Percentiles rank a stretch among this genome's conserved stretches.
phyloP scores from a whole-genome alignment of 23 red algal species.

The Gracilaria gracilis region DNA sequence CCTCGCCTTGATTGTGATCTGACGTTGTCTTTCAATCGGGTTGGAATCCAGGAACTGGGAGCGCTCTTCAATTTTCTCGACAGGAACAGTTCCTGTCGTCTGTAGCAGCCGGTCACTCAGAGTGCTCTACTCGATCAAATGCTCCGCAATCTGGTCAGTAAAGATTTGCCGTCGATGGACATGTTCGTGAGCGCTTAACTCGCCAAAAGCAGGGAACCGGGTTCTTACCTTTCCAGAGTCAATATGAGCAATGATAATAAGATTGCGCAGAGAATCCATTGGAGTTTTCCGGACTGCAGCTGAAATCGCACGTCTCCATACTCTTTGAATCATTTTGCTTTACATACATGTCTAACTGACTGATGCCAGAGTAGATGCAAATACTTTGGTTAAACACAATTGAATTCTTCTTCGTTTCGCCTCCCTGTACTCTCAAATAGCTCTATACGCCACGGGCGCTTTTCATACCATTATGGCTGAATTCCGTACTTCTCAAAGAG shows the following conservation, averaged over 20 bases:
- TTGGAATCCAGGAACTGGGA: conserved; percentile 90
- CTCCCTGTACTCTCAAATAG: too few species aligned
- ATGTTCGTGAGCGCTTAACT: not conserved
- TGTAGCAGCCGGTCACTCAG: conserved; percentile 69
- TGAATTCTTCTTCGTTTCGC: not conserved
- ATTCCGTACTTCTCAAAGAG: too few species aligned
- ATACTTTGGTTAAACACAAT: not conserved
- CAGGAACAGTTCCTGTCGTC: conserved; percentile 80
- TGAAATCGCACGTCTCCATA: conserved; percentile 25
- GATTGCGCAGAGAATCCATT: conserved; percentile 66
- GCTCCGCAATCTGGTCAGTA: not conserved
- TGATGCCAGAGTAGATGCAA: not conserved
- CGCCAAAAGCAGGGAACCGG: not conserved
- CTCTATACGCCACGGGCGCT: not conserved
- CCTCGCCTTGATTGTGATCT: conserved; percentile 93
- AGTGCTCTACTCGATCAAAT: conserved; percentile 43
- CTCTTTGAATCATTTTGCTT: not conserved
- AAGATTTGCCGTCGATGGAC: not conserved
- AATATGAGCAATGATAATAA: conserved; percentile 92
- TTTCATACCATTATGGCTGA: not conserved
- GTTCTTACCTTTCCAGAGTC: conserved; percentile 85
- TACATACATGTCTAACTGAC: not conserved
- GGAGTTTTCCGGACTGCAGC: not conserved
- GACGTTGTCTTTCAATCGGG: conserved; percentile 83
- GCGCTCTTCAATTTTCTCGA: conserved; percentile 33